Base-by-base conservation (phyloP, 179 eudicot genomes). In the Vitellaria paradoxa region DNA sequence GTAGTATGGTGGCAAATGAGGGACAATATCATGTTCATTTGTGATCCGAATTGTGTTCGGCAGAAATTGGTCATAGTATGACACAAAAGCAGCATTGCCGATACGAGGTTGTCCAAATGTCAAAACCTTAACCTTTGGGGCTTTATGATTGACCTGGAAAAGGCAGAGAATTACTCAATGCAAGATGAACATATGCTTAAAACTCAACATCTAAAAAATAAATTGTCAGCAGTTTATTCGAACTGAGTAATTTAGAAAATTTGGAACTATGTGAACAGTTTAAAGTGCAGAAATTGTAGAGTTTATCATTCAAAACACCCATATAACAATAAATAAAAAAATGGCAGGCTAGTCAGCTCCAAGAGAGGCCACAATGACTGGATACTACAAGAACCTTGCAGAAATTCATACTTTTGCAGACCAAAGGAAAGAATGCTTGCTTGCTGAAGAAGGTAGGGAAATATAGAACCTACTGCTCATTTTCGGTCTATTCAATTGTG, bases 101-200 rank as follows among this genome's bases (percentile, higher is more conserved):
- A 96, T 87, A 45, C 99, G 93, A 79, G 99, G 98, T 80, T 90
- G 95, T 81, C 99, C 98, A 84, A 91, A 93, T 40, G 98, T 91
- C 85, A 85, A 81, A 64, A 94, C 97, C 76, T 86, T 91, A 79
- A 96, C 84, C 80, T 88, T 84, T 63, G 82, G 77, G 46, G 84
- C 77, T 71, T 81, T 79, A 78, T 86, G 81, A 81, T 85, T 87
- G 80, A 96, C 91, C 98, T 96, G 87, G 13, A 52, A 85, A 40
- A 66, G 56, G 70, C 55, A 78, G 30, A 52, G 14, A 80, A 45
- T 62, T 52, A 26, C 75, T 80, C 57, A 86, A 60, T 66, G 40
- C 52, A 82, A 64, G 42, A 70, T 55, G 18, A 20, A 30, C 7
- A 18, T 17, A 55, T 45, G 49, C 64, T 40, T 68, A 59, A 65